Percentiles rank a stretch among this genome's conserved stretches.
These are phyloP conservation scores for Geranomyces michiganensis DNA, from an alignment of 192 early-diverging fungal genomes.

Conservation along the genomic window DNA sequence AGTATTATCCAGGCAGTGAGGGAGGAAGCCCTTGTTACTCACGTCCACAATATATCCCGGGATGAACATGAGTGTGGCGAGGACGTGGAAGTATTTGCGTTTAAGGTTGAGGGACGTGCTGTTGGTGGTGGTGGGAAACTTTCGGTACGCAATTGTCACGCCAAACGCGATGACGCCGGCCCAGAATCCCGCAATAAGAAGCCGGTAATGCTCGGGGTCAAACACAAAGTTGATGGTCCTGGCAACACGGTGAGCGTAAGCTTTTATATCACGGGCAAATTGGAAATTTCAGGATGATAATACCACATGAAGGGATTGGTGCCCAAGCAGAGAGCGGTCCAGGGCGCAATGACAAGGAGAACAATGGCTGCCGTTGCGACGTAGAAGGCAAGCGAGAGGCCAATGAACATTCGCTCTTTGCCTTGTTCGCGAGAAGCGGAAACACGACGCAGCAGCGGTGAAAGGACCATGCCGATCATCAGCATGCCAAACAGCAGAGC, in stretches of 20 bases:
- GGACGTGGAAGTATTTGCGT: slow-evolving; percentile 85
- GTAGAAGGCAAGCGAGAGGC: slow-evolving; percentile 37
- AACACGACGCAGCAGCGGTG: slow-evolving; percentile 51
- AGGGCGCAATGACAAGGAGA: slow-evolving; percentile 57
- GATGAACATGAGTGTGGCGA: slow-evolving; percentile 84
- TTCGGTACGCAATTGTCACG: slow-evolving; percentile 37
- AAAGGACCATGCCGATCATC: slow-evolving; percentile 59
- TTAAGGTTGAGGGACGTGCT: slow-evolving; percentile 41
- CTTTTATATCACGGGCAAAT: background rate
- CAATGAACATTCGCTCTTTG: background rate
- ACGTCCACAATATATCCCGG: slow-evolving; percentile 77
- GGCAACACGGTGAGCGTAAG: no score
- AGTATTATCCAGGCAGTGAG: no score
- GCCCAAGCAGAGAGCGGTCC: slow-evolving; percentile 50
- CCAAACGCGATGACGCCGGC: slow-evolving; percentile 43
- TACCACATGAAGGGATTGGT: slow-evolving; percentile 75
- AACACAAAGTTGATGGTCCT: slow-evolving; percentile 33
- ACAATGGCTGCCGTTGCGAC: slow-evolving; percentile 49
- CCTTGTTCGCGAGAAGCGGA: slow-evolving; percentile 40
- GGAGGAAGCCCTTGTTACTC: slow-evolving; percentile 11
- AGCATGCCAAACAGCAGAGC: slow-evolving; percentile 72
- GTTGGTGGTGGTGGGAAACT: slow-evolving; percentile 9
- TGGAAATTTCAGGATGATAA: no score
- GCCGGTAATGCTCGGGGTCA: slow-evolving; percentile 8
- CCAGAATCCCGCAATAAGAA: slow-evolving; percentile 53